Evolutionary conservation across 768 basidiomycete genomes (phyloP), one percentile per base, ranked within the genome.

Genomic region (Leccinum longicurvipes): DNA sequence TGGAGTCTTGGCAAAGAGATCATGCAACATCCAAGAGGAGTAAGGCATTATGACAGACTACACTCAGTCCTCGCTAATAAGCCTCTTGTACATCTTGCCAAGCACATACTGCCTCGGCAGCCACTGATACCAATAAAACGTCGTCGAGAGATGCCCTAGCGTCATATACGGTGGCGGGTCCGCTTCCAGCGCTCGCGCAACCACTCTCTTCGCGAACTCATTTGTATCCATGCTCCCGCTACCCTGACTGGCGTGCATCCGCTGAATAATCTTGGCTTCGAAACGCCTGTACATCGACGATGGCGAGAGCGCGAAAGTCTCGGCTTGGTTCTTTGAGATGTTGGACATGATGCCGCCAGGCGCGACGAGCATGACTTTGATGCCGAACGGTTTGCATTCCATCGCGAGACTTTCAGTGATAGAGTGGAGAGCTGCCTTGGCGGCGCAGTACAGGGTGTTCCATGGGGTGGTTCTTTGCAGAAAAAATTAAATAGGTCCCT

Each of bases 351-450:
- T 75, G 4, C 79, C 75, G 7, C 85, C 89, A 0, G 89, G 86
- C 5, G 81, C 77, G 47, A 92, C 76, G 57, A 87, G 83, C 65
- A 91, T 73, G 42, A 91, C 87, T 21, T 80, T 73, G 55, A 93
- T 79, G 27, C 83, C 82, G 66, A 91, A 81, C 1, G 88, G 87
- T 41, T 76, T 79, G 70, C 83, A 83, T 64, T 93, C 90, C 87
- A 89, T 86, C 3, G 76, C 77, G 6, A 91, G 77, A 0, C 81
- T 78, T 39, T 91, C 82, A 46, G 82, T 83, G 25, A 91, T 72
- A 24, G 78, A 72, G 44, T 82, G 82, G 4, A 85, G 65, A 0
- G 83, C 83, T 0, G 84, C 79, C 64, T 86, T 87, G 46, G 78
- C 67, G 0, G 83, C 79, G 27, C 73, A 74, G 59, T 87, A 87